Conservation (phyloP, 2,329 filamentous ascomycete genomes). For the Sporothrix sp. region DNA sequence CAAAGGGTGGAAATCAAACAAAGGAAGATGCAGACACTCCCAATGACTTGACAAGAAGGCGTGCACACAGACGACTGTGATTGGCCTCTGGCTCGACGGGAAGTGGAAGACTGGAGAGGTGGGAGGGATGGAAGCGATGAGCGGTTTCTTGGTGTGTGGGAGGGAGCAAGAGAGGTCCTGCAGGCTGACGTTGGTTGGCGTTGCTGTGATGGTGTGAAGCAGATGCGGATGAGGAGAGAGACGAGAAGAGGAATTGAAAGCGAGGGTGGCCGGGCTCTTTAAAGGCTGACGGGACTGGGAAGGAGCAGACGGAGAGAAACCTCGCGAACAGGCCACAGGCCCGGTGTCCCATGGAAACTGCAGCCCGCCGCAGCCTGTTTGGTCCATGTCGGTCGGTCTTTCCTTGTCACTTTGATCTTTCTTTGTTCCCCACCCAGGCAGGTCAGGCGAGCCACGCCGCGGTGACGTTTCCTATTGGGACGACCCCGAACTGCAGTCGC, state of each 20-base stretch:
- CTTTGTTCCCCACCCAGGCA: neutral
- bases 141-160: neutral
- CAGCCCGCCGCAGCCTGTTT: neutral
- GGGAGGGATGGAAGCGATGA: neutral
- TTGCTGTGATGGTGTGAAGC: slow-evolving; percentile 7
- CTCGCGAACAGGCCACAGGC: slow-evolving; percentile 4
- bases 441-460: slow-evolving; percentile 8
- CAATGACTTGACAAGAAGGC: neutral
- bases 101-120: neutral
- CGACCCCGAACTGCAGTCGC: slow-evolving; percentile 4
- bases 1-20: neutral
- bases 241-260: neutral
- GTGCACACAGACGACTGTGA: neutral
- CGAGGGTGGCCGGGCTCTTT: neutral
- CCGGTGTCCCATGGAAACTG: neutral
- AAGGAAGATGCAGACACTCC: neutral
- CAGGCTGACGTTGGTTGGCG: slow-evolving; percentile 1
- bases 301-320: neutral
- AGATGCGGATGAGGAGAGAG: slow-evolving; percentile 1
- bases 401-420: neutral
- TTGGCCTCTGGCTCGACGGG: slow-evolving; percentile 8
- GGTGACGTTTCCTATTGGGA: slow-evolving; percentile 7
- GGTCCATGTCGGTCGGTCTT: neutral
- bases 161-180: neutral
- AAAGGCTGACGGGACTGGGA: neutral